Conservation (phyloP, 116 monocot species). For the Cymodocea nodosa region DNA sequence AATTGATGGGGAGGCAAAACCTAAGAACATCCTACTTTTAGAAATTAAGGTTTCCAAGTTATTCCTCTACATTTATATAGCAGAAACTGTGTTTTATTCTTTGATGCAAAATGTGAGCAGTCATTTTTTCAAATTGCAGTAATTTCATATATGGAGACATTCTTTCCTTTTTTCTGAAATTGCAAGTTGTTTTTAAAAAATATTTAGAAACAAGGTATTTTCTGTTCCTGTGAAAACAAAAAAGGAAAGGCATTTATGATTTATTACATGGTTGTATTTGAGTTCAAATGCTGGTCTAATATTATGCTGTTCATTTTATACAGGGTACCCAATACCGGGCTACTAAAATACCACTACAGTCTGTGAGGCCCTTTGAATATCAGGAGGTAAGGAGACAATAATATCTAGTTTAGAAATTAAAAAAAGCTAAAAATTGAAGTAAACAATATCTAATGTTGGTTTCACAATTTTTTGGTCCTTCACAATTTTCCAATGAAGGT, state of each 20-base stretch:
- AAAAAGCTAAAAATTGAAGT: too few species aligned
- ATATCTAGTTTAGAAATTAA: neutral
- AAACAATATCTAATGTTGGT: neutral
- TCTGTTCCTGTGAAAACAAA: too few species aligned
- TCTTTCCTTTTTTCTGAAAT: too few species aligned
- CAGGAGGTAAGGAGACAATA: constrained; percentile 46
- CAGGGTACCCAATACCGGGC: constrained; percentile 96
- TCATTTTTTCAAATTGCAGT: too few species aligned
- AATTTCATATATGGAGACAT: too few species aligned
- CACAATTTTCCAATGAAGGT: constrained; percentile 37
- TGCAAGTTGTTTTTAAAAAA: too few species aligned
- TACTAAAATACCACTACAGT: constrained; percentile 90
- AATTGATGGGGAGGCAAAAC: constrained; percentile 98
- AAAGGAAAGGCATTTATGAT: too few species aligned
- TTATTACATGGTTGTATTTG: too few species aligned
- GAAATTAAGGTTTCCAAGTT: constrained; percentile 72
- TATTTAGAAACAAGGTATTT: too few species aligned
- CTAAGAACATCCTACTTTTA: constrained; percentile 87
- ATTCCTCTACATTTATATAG: neutral
- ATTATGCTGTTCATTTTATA: neutral
- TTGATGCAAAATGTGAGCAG: neutral
- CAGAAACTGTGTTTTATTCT: neutral
- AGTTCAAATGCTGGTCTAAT: too few species aligned
- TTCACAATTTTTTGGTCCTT: constrained; percentile 6
- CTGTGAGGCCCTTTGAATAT: constrained; percentile 96